A percentile compares a stretch with the other conserved stretches of the same genome.
Conservation (phyloP, 208 protist genomes). For the Leishmania lainsoni region DNA sequence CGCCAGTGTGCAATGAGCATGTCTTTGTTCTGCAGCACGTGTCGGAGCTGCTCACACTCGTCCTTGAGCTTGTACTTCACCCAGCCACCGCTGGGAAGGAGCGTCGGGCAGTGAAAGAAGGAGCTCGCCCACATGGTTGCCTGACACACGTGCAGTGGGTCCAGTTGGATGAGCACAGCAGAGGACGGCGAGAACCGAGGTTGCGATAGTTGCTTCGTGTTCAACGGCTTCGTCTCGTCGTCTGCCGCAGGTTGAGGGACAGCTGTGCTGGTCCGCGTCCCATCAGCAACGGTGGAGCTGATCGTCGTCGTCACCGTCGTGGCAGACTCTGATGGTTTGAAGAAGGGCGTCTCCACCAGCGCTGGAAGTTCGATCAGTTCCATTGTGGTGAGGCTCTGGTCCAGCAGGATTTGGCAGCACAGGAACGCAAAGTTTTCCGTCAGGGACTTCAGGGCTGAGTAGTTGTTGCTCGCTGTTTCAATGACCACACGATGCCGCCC, state of each 20-base stretch:
- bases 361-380: slow-evolving; percentile 48
- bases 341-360: slow-evolving; percentile 25
- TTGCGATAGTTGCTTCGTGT: neutral
- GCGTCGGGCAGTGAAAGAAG: slow-evolving; percentile 64
- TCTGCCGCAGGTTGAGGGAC: neutral
- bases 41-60: slow-evolving; percentile 71
- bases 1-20: slow-evolving; percentile 76
- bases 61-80: slow-evolving; percentile 91
- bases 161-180: slow-evolving; percentile 37
- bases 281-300: neutral
- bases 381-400: slow-evolving; percentile 39
- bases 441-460: slow-evolving; percentile 79
- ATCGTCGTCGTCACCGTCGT: slow-evolving; percentile 16
- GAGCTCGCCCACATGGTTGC: slow-evolving; percentile 70
- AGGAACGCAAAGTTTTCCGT: slow-evolving; percentile 87
- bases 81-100: slow-evolving; percentile 47
- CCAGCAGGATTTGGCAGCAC: slow-evolving; percentile 70
- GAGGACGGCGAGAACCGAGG: slow-evolving; percentile 31
- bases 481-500: slow-evolving; percentile 38
- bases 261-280: neutral
- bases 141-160: slow-evolving; percentile 51
- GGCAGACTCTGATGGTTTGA: slow-evolving; percentile 23
- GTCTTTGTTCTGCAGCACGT: slow-evolving; percentile 82
- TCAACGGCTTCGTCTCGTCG: neutral
- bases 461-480: slow-evolving; percentile 74